A percentile compares a stretch with the other conserved stretches of the same genome.
Conservation (phyloP, 2,329 filamentous ascomycete genomes). For the Lecanicillium sp. region DNA sequence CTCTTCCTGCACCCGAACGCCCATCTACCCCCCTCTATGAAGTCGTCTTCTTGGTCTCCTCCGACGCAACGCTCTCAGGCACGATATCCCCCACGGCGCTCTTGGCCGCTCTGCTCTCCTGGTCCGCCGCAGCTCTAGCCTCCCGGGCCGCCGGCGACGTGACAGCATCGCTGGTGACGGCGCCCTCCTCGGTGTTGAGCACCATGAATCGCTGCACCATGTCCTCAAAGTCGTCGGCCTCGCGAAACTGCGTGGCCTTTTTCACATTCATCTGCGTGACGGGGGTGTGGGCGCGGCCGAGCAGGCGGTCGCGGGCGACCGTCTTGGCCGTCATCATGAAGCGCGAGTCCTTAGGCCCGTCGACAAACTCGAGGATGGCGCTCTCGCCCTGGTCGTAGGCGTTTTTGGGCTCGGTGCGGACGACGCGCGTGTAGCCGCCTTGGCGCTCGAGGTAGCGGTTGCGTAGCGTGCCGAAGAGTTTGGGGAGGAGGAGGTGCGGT, state of each 20-base stretch:
- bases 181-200: slow-evolving; percentile 14
- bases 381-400: slow-evolving; percentile 76
- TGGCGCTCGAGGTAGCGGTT: slow-evolving; percentile 71
- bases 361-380: slow-evolving; percentile 90
- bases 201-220: slow-evolving; percentile 43
- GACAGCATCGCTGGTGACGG: slow-evolving; percentile 5
- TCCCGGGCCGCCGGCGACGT: slow-evolving; percentile 1
- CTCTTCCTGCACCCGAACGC: too few relatives aligned
- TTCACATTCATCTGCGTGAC: slow-evolving; percentile 70
- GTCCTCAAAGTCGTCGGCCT: slow-evolving; percentile 59
- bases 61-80: slow-evolving; percentile 18
- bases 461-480: slow-evolving; percentile 78
- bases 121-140: slow-evolving; percentile 13
- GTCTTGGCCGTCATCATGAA: slow-evolving; percentile 90
- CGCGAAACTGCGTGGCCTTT: slow-evolving; percentile 78
- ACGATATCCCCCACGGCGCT: slow-evolving; percentile 23
- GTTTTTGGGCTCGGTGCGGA: slow-evolving; percentile 84
- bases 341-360: slow-evolving; percentile 87
- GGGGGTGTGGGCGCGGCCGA: slow-evolving; percentile 54
- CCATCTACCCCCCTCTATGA: too few relatives aligned
- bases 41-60: slow-evolving; percentile 12
- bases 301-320: slow-evolving; percentile 55
- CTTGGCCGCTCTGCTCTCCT: slow-evolving; percentile 23
- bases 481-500: slow-evolving; percentile 64
- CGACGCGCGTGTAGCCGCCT: slow-evolving; percentile 90